A percentile compares a stretch with the other conserved stretches of the same genome.
Conservation (phyloP, 495 filamentous ascomycete species). For the Schizothecium vesticola region DNA sequence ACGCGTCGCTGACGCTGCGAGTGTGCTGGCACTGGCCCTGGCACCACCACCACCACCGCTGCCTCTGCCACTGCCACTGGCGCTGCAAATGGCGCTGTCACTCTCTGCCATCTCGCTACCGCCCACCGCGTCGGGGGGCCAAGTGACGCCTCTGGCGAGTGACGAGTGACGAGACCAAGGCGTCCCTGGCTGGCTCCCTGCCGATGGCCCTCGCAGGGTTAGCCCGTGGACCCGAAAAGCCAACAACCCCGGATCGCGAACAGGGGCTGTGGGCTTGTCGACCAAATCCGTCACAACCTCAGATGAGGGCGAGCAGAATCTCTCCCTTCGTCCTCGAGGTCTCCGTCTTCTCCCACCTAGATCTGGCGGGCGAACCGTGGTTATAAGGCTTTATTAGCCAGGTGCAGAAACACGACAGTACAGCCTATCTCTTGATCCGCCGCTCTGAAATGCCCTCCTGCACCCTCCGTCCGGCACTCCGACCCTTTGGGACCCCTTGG, state of each 20-base stretch:
- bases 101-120: constrained; percentile 23
- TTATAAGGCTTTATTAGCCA: background rate
- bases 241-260: background rate
- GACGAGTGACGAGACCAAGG: constrained; percentile 6
- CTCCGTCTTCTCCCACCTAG: no score
- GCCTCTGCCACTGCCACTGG: background rate
- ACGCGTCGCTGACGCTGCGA: constrained; percentile 8
- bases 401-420: background rate
- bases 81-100: constrained; percentile 18
- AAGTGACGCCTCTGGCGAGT: background rate
- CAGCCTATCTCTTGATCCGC: background rate
- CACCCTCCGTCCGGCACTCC: background rate
- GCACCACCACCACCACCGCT: background rate
- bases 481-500: background rate
- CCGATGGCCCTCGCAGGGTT: background rate
- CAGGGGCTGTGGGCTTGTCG: background rate
- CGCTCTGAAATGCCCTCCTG: background rate
- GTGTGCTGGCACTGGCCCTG: background rate
- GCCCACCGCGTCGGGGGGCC: background rate
- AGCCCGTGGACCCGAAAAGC: background rate
- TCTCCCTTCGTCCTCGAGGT: background rate
- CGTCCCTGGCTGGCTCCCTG: constrained; percentile 7
- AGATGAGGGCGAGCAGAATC: background rate
- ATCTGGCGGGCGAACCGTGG: background rate
- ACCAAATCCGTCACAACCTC: background rate